Percentiles rank a stretch among this genome's conserved stretches.
Evolutionary conservation across 345 rosid species (phyloP).

Genomic region (Psidium friedrichsthalianum): DNA sequence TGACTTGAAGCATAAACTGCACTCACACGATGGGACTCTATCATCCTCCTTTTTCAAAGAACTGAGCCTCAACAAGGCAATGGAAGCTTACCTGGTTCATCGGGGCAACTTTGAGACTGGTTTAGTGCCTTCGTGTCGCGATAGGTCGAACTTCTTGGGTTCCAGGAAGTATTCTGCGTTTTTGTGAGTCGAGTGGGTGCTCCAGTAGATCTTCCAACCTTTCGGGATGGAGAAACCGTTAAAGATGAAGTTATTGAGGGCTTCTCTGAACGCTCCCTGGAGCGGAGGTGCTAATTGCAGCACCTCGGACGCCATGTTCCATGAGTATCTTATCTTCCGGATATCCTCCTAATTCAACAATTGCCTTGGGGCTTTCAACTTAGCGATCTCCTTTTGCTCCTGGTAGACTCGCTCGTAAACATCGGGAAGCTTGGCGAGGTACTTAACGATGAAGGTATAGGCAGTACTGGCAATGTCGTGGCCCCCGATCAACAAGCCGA

Average conservation of each 20-base stretch:
- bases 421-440: slow-evolving; percentile 17
- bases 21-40: too few species aligned
- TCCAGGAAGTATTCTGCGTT: slow-evolving; percentile 12
- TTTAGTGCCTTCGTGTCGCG: slow-evolving; percentile 12
- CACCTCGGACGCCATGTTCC: slow-evolving; percentile 29
- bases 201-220: slow-evolving; percentile 40
- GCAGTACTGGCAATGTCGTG: slow-evolving; percentile 29
- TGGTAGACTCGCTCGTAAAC: slow-evolving; percentile 16
- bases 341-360: slow-evolving; percentile 22
- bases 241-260: slow-evolving; percentile 17
- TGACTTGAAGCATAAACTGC: too few species aligned
- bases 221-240: slow-evolving; percentile 28
- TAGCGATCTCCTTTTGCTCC: slow-evolving; percentile 27
- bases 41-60: too few species aligned
- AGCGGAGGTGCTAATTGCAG: slow-evolving; percentile 22
- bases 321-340: slow-evolving; percentile 26
- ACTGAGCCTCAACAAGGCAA: too few species aligned
- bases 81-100: too few species aligned
- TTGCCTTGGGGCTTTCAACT: slow-evolving; percentile 11
- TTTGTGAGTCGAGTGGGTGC: slow-evolving; percentile 17
- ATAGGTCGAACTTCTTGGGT: slow-evolving; percentile 22
- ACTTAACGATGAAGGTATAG: slow-evolving; percentile 26
- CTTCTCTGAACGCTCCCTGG: slow-evolving; percentile 29
- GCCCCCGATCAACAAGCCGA: slow-evolving; percentile 25
- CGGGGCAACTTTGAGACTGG: too few species aligned